phyloP scores from a whole-genome alignment of 176 grass and related monocot species.

The Zoysia japonica region DNA sequence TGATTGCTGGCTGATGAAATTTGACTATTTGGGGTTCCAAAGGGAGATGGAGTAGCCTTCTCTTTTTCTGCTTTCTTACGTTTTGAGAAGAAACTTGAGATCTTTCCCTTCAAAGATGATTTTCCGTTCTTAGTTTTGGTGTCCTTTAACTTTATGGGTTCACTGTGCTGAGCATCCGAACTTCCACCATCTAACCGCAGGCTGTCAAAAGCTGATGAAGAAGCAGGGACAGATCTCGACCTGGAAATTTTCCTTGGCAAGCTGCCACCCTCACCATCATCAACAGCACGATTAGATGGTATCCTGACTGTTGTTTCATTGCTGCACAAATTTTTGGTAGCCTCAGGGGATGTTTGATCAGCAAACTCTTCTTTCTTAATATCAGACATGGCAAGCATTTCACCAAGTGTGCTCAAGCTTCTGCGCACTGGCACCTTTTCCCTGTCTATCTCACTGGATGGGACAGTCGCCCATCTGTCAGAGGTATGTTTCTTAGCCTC shows the following conservation, averaged over 20 bases:
- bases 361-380: constrained; percentile 63
- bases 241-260: constrained; percentile 63
- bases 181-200: constrained; percentile 47
- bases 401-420: constrained; percentile 90
- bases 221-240: constrained; percentile 82
- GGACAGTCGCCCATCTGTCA: constrained; percentile 72
- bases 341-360: constrained; percentile 26
- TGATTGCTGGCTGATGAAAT: not conserved
- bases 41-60: constrained; percentile 47
- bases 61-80: constrained; percentile 66
- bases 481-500: constrained; percentile 84
- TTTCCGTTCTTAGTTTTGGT: constrained; percentile 62
- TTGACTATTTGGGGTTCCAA: constrained; percentile 27
- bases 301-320: constrained; percentile 50
- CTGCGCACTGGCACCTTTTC: constrained; percentile 58
- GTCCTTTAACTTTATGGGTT: constrained; percentile 38
- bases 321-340: constrained; percentile 29
- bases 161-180: constrained; percentile 49
- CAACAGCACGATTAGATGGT: constrained; percentile 48
- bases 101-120: constrained; percentile 76
- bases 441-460: constrained; percentile 52
- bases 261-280: constrained; percentile 22
- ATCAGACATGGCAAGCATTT: constrained; percentile 87
- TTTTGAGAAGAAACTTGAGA: constrained; percentile 79
- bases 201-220: constrained; percentile 67